Evolutionary conservation across 2,329 filamentous ascomycete species (phyloP).

Genomic region (Calonectria montana): DNA sequence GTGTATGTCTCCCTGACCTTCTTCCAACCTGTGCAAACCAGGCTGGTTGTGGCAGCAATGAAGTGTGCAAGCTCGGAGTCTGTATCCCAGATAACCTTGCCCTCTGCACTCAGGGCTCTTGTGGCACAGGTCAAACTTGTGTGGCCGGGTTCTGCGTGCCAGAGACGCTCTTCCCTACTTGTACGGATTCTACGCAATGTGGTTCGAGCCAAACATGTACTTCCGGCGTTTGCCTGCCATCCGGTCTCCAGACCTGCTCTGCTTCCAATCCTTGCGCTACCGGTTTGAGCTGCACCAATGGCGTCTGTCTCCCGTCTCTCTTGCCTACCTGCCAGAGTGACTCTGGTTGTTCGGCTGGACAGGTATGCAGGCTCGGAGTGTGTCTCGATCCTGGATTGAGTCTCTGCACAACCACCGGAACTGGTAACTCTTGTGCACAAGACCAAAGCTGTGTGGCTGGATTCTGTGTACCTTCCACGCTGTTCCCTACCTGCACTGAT

Average conservation of each 20-base stretch:
- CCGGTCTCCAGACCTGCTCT: neutral
- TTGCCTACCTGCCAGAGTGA: neutral
- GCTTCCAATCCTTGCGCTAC: neutral
- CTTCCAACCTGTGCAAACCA: neutral
- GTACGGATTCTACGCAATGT: neutral
- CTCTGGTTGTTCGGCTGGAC: neutral
- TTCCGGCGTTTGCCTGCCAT: neutral
- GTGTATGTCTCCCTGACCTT: neutral
- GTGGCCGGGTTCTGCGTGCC: constrained; percentile 8
- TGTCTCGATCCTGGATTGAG: neutral
- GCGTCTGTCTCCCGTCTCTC: neutral
- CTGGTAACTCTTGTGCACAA: neutral
- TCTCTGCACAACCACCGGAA: neutral
- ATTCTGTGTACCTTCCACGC: neutral
- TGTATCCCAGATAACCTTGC: neutral
- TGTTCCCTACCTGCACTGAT: neutral
- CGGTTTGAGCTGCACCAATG: neutral
- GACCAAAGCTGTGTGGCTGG: neutral
- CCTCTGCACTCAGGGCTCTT: neutral
- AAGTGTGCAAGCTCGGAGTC: constrained; percentile 3
- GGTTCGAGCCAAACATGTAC: neutral
- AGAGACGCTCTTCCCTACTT: neutral
- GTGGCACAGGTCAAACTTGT: neutral
- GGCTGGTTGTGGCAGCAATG: neutral
- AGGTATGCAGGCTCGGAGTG: neutral